phyloP scores from a whole-genome alignment of 1,284 basidiomycete genomes.

The Puccinia horiana region DNA sequence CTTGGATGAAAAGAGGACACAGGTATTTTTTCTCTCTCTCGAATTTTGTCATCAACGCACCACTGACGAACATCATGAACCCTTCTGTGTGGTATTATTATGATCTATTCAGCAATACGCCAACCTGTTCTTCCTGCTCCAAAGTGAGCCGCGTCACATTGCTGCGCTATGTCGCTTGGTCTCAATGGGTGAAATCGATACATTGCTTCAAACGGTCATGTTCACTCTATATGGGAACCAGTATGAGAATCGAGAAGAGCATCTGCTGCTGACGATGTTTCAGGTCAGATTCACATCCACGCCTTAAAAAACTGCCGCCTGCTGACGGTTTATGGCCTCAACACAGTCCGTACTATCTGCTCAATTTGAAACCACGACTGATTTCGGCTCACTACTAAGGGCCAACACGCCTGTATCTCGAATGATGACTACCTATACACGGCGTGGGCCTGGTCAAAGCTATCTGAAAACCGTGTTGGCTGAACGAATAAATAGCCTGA shows the following conservation, averaged over 20 bases:
- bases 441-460: slow-evolving; percentile 93
- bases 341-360: slow-evolving; percentile 87
- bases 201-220: slow-evolving; percentile 98
- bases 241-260: slow-evolving; percentile 98
- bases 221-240: slow-evolving; percentile 99
- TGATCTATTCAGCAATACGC: slow-evolving; percentile 77
- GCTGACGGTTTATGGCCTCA: not conserved
- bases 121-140: slow-evolving; percentile 96
- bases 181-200: slow-evolving; percentile 93
- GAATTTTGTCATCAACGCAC: not conserved
- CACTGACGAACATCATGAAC: not conserved
- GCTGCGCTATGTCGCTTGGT: slow-evolving; percentile 96
- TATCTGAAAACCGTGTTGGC: slow-evolving; percentile 95
- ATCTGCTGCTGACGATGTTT: slow-evolving; percentile 97
- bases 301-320: not conserved
- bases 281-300: slow-evolving; percentile 61
- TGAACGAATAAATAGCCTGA: slow-evolving; percentile 94
- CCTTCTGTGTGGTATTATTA: not conserved
- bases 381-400: slow-evolving; percentile 92
- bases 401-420: slow-evolving; percentile 98
- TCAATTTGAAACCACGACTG: slow-evolving; percentile 96
- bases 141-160: slow-evolving; percentile 94
- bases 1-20: slow-evolving; percentile 85
- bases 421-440: slow-evolving; percentile 99
- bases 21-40: slow-evolving; percentile 53